Percentiles rank a stretch among this genome's conserved stretches.
These are phyloP conservation scores for Coemansia sp. DNA, from an alignment of 192 early-diverging fungal genomes.

Conservation along the genomic window DNA sequence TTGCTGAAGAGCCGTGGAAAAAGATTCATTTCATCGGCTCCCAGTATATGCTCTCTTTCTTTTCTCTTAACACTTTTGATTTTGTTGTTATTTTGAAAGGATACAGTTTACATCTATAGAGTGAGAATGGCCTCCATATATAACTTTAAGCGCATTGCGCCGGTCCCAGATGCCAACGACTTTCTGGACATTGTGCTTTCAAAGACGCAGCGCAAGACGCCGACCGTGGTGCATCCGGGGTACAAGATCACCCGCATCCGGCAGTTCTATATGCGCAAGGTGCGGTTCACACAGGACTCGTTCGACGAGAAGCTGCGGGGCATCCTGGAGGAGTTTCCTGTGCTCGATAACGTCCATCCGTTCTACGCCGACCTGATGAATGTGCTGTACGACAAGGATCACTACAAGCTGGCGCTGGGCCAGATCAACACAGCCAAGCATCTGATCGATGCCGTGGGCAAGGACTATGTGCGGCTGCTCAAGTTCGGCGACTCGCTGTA, in stretches of 20 bases:
- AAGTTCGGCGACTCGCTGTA: constrained; percentile 99
- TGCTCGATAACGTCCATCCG: constrained; percentile 98
- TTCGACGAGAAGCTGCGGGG: constrained; percentile 96
- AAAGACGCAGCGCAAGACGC: constrained; percentile 98
- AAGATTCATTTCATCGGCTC: too few species aligned
- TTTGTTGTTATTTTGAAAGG: not conserved
- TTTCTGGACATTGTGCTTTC: constrained; percentile 98
- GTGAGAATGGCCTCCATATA: constrained; percentile 77
- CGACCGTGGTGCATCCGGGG: constrained; percentile 93
- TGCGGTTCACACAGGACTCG: constrained; percentile 96
- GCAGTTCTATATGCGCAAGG: constrained; percentile 99
- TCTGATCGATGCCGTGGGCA: constrained; percentile 94
- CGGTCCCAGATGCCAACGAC: constrained; percentile 86
- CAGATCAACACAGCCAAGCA: constrained; percentile 98
- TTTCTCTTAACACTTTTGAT: not conserved
- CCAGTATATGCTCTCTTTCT: not conserved
- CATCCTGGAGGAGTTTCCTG: constrained; percentile 95
- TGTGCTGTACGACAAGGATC: constrained; percentile 99
- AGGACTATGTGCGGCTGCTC: constrained; percentile 94
- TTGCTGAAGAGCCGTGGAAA: too few species aligned
- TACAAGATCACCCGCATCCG: constrained; percentile 97
- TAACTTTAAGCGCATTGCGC: constrained; percentile 98
- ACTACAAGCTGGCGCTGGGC: constrained; percentile 98
- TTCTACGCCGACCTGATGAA: constrained; percentile 99
- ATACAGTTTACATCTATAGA: too few species aligned